These are phyloP conservation scores for Aspergillus funiculosus DNA, from an alignment of 495 filamentous ascomycete genomes.

Conservation along the genomic window DNA sequence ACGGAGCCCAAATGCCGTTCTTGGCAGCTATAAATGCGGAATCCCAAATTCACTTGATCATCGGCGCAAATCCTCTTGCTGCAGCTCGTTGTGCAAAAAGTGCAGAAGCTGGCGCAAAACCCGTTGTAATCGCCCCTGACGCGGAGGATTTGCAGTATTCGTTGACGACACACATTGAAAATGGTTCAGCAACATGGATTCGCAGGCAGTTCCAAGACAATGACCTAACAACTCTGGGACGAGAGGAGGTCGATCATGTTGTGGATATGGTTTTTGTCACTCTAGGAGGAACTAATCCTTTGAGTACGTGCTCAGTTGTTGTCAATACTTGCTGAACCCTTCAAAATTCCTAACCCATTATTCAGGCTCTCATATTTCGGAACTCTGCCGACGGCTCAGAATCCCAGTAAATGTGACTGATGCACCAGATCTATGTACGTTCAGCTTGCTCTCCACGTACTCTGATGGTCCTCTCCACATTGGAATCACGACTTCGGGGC, in stretches of 20 bases:
- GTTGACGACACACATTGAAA: conserved; percentile 65
- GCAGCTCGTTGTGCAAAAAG: conserved; percentile 75
- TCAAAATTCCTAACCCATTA: not conserved
- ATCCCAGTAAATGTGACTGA: conserved; percentile 94
- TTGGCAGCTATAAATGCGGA: conserved; percentile 72
- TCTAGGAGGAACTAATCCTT: conserved; percentile 45
- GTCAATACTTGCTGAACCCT: not conserved
- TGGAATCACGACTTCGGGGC: conserved; percentile 91
- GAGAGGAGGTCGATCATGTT: conserved; percentile 68
- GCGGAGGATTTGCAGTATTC: conserved; percentile 61
- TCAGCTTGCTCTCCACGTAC: conserved; percentile 82
- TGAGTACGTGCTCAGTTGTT: conserved; percentile 39
- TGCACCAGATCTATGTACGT: conserved; percentile 80
- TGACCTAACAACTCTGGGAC: conserved; percentile 71
- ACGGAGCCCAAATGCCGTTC: conserved; percentile 42
- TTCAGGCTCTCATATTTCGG: conserved; percentile 61
- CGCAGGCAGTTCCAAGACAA: conserved; percentile 61
- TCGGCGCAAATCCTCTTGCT: conserved; percentile 83
- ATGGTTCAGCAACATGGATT: conserved; percentile 66
- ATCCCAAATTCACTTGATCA: conserved; percentile 74
- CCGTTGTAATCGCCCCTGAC: conserved; percentile 73
- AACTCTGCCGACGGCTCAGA: conserved; percentile 66
- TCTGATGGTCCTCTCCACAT: conserved; percentile 89
- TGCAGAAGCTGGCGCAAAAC: conserved; percentile 77
- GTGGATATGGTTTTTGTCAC: conserved; percentile 95